These are phyloP conservation scores for Xylaria telfairii DNA, from an alignment of 495 filamentous ascomycete genomes.

Conservation along the genomic window DNA sequence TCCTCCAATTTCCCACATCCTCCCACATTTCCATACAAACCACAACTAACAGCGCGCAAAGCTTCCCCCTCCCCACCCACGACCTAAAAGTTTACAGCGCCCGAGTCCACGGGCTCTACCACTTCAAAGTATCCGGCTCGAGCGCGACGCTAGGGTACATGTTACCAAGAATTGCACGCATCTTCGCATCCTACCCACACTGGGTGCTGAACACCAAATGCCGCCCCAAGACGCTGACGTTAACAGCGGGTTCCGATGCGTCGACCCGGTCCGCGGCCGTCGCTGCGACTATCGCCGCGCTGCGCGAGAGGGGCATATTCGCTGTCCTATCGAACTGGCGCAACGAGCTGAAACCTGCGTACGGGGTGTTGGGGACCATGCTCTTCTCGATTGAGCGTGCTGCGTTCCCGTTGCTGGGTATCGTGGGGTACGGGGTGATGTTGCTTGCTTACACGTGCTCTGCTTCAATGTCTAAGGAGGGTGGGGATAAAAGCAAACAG, in stretches of 20 bases:
- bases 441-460: constrained; percentile 44
- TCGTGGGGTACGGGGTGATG: constrained; percentile 50
- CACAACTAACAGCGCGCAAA: not conserved
- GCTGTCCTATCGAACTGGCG: constrained; percentile 74
- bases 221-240: not conserved
- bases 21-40: no score
- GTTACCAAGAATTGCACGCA: constrained; percentile 5
- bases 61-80: constrained; percentile 16
- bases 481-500: constrained; percentile 1
- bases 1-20: no score
- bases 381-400: constrained; percentile 33
- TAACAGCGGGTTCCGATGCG: not conserved
- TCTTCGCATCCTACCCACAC: not conserved
- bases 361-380: constrained; percentile 50
- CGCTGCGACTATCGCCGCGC: constrained; percentile 35
- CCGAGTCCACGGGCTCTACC: constrained; percentile 10
- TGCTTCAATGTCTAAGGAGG: not conserved
- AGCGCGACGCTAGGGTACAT: constrained; percentile 19
- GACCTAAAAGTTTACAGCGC: constrained; percentile 8
- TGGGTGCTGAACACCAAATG: not conserved
- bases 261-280: not conserved
- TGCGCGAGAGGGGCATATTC: constrained; percentile 64
- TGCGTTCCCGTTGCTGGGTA: constrained; percentile 45
- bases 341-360: constrained; percentile 75
- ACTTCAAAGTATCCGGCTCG: constrained; percentile 11